A percentile compares a stretch with the other conserved stretches of the same genome.
Conservation (phyloP, 2,329 filamentous ascomycete genomes). For the Endothia cerciana region DNA sequence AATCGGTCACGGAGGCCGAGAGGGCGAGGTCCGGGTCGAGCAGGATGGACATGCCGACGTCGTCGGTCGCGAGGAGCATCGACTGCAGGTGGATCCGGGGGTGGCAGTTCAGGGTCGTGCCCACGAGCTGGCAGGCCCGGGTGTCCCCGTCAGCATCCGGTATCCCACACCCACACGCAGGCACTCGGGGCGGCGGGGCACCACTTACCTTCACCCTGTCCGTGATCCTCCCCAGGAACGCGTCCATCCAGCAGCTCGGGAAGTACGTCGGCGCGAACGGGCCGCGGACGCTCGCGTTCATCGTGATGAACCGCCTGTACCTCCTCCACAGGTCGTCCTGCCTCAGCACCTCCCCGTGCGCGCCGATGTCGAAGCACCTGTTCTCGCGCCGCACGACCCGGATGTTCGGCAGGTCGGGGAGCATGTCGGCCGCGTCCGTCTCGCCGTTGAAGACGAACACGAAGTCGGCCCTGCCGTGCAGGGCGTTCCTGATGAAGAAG, state of each 20-base stretch:
- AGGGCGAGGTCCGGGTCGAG: conserved; percentile 35
- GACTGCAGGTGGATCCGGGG: conserved; percentile 40
- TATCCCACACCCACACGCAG: no score
- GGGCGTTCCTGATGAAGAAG: conserved; percentile 40
- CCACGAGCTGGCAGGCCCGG: conserved; percentile 39
- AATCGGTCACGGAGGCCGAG: conserved; percentile 30
- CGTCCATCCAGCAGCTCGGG: conserved; percentile 39
- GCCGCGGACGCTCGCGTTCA: conserved; percentile 39
- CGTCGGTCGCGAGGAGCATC: conserved; percentile 42
- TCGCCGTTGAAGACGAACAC: conserved; percentile 42
- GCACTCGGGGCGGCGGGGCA: background rate
- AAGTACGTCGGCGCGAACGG: conserved; percentile 41
- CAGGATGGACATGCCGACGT: conserved; percentile 38
- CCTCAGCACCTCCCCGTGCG: conserved; percentile 38
- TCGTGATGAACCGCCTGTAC: conserved; percentile 40
- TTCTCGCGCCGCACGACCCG: conserved; percentile 35
- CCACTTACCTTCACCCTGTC: conserved; percentile 38
- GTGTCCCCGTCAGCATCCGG: background rate
- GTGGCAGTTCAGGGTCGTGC: conserved; percentile 40
- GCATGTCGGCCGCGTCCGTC: conserved; percentile 31
- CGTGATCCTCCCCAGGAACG: conserved; percentile 37
- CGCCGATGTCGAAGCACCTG: conserved; percentile 40
- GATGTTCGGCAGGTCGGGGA: conserved; percentile 37
- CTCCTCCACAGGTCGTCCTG: conserved; percentile 37
- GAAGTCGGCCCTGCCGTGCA: conserved; percentile 41